Evolutionary conservation across 371 early-diverging fungal genomes (phyloP), one percentile per base, ranked within the genome.

Genomic region (Actinomucor elegans): DNA sequence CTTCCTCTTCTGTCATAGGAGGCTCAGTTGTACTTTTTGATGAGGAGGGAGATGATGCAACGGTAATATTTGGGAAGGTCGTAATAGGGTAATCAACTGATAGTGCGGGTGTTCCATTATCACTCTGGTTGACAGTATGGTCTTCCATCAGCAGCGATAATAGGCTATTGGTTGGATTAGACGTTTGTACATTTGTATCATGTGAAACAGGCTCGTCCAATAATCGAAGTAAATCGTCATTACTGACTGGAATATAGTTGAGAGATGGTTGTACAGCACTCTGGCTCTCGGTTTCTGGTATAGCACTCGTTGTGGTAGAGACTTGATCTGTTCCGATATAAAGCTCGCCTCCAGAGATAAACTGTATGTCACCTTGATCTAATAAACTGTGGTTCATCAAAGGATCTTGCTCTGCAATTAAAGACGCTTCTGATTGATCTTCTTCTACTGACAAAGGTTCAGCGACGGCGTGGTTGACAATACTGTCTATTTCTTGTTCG

Each of bases 171-270:
- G n/a, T n/a, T n/a, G n/a, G n/a, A n/a, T n/a, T n/a, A n/a, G n/a
- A n/a, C n/a, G 18, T 9, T 38, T 15, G 38, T 38, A 38, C 20
- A 17, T 3, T 4, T 15, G 20, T 15, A 17, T 9, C 15, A 38
- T n/a, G 11, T 40, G 40, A 31, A 31, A 11, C 5, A 11, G 38
- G 6, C 3, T 23, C 11, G 20, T 27, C n/a, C 11, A 34, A 10
- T 8, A 51, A 24, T 10, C 26, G 29, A 24, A 21, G 10, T 7
- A 51, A 28, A 21, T 41, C 52, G 10, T 41, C 27, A 4, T 32
- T 7, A 10, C 29, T 41, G 0, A 51, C 52, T 23, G 52, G 52
- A 7, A 51, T 42, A 33, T 51, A 51, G 7, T 42, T 41, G 5
- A 51, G 14, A 15, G 23, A 6, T 20, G 41, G 21, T 23, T 29